Conservation (phyloP, 2,329 filamentous ascomycete genomes). For the Hortaea sp. region DNA sequence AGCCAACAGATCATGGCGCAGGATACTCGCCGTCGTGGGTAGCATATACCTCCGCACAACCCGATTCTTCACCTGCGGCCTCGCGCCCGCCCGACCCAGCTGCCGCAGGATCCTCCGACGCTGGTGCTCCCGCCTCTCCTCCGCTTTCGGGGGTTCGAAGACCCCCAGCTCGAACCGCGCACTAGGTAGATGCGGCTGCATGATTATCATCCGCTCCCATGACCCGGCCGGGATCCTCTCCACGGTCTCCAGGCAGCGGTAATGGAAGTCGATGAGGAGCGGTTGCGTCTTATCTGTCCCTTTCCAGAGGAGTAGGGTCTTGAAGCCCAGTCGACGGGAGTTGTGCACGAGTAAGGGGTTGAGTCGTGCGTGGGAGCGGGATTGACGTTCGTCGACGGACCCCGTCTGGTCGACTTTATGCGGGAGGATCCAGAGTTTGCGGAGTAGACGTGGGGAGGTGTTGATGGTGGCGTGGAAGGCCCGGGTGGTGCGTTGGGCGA, state of each 20-base stretch:
- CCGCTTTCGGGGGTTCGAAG: too few relatives aligned
- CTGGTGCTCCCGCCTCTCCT: too few relatives aligned
- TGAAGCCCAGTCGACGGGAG: not conserved
- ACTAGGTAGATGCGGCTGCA: not conserved
- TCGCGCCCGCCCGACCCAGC: too few relatives aligned
- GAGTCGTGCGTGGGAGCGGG: not conserved
- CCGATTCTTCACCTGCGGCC: too few relatives aligned
- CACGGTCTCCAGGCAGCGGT: not conserved
- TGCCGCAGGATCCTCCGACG: too few relatives aligned
- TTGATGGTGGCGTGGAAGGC: constrained; percentile 1
- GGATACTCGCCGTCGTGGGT: too few relatives aligned
- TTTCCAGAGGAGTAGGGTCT: not conserved
- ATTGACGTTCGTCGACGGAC: not conserved
- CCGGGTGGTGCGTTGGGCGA: not conserved
- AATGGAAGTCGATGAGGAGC: not conserved
- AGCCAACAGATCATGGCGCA: too few relatives aligned
- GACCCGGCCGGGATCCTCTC: not conserved
- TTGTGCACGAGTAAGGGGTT: not conserved
- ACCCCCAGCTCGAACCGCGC: too few relatives aligned
- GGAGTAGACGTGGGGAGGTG: not conserved
- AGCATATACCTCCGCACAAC: too few relatives aligned
- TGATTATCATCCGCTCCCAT: not conserved
- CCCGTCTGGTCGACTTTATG: not conserved
- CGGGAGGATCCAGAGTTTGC: not conserved
- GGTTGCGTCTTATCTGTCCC: not conserved